Conservation (phyloP, 306 rosid genomes). For the Gillenia trifoliata region DNA sequence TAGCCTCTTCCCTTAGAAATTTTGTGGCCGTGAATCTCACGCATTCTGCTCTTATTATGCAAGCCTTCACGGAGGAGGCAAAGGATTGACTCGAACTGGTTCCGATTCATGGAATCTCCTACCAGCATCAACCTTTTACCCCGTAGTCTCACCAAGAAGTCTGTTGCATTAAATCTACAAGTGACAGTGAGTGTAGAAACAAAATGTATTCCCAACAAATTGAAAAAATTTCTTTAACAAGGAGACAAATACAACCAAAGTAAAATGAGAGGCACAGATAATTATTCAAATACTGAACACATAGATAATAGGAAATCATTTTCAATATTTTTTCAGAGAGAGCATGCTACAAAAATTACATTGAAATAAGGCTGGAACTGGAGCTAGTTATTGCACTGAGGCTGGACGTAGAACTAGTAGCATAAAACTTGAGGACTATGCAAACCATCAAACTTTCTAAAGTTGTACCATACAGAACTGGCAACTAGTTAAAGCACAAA, state of each 20-base stretch:
- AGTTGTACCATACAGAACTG: neutral
- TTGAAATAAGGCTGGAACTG: neutral
- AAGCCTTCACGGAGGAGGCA: constrained; percentile 81
- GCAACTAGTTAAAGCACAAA: neutral
- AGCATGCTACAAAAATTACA: neutral
- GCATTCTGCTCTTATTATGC: constrained; percentile 75
- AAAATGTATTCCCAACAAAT: constrained; percentile 3
- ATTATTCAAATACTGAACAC: constrained; percentile 5
- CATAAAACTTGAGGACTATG: neutral
- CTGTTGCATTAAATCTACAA: constrained; percentile 82
- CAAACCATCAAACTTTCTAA: neutral
- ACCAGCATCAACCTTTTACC: constrained; percentile 83
- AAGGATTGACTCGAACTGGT: constrained; percentile 90
- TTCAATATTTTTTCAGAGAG: neutral
- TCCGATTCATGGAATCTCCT: constrained; percentile 94
- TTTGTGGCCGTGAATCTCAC: constrained; percentile 71
- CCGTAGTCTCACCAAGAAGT: constrained; percentile 71
- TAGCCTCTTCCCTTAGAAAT: constrained; percentile 92
- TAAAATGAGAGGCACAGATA: neutral
- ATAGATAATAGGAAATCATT: constrained; percentile 7
- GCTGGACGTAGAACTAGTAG: neutral
- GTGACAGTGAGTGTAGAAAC: constrained; percentile 26
- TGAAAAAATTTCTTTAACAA: constrained; percentile 8
- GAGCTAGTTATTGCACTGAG: neutral
- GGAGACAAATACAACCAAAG: neutral